These are phyloP conservation scores for Tricholoma furcatifolium DNA, from an alignment of 768 basidiomycete species.

Conservation along the genomic window DNA sequence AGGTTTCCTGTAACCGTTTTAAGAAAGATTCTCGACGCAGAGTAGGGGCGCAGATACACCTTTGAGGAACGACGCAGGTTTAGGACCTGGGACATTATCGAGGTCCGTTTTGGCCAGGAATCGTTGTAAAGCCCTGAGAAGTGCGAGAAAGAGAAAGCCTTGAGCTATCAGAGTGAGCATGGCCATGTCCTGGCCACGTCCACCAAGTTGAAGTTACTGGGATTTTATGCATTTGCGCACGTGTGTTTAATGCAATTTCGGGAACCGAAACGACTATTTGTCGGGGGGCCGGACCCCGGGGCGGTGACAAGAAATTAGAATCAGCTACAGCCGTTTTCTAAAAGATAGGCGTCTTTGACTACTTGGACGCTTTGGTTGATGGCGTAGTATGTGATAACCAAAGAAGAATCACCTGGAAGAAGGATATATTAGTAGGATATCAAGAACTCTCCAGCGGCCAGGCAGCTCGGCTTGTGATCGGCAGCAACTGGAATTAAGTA, in stretches of 20 bases:
- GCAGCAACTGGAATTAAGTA: too few relatives aligned
- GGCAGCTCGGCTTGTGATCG: too few relatives aligned
- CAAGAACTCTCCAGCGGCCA: too few relatives aligned
- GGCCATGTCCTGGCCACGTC: neutral
- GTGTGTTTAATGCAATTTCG: neutral
- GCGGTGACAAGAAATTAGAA: slow-evolving; percentile 2
- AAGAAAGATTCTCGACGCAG: too few relatives aligned
- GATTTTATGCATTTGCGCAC: neutral
- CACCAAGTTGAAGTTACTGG: neutral
- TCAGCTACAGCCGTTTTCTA: too few relatives aligned
- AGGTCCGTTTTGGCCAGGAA: slow-evolving; percentile 22
- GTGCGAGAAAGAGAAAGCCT: slow-evolving; percentile 3
- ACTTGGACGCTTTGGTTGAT: too few relatives aligned
- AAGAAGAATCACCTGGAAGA: too few relatives aligned
- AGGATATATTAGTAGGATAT: too few relatives aligned
- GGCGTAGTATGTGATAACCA: too few relatives aligned
- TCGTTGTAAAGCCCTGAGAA: slow-evolving; percentile 13
- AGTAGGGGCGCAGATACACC: slow-evolving; percentile 18
- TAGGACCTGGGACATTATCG: slow-evolving; percentile 35
- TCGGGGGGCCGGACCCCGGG: neutral
- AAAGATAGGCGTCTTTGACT: too few relatives aligned
- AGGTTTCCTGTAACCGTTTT: slow-evolving; percentile 25
- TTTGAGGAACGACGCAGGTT: slow-evolving; percentile 25
- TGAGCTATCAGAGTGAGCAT: slow-evolving; percentile 6
- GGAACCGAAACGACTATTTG: too few relatives aligned